phyloP scores from a whole-genome alignment of 257 asterid species.

The Paraleonurus japonicus region DNA sequence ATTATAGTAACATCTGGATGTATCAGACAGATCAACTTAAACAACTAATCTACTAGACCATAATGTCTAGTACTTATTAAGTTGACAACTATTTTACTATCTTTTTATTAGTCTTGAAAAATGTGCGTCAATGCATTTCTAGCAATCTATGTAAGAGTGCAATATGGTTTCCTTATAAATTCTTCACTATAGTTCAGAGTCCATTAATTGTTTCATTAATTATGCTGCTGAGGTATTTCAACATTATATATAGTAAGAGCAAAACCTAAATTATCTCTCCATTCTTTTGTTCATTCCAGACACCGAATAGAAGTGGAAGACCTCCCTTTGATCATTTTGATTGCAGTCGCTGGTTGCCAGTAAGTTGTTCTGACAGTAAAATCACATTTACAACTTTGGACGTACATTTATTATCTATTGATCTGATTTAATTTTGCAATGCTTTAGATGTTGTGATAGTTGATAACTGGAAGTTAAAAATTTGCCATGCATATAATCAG shows the following conservation, averaged over 20 bases:
- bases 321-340: constrained; percentile 86
- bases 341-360: constrained; percentile 91
- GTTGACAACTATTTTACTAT: background rate
- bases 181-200: background rate
- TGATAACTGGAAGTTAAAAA: background rate
- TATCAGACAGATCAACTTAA: background rate
- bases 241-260: background rate
- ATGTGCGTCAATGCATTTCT: constrained; percentile 1
- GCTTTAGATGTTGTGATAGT: constrained; percentile 11
- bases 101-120: background rate
- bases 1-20: constrained; percentile 17
- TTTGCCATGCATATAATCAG: background rate
- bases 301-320: constrained; percentile 83
- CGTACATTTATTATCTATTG: constrained; percentile 5
- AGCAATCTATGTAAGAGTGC: constrained; percentile 3
- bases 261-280: constrained; percentile 17
- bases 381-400: constrained; percentile 22
- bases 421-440: constrained; percentile 6
- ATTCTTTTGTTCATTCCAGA: constrained; percentile 42
- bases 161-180: constrained; percentile 3
- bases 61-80: constrained; percentile 7
- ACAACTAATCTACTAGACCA: background rate
- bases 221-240: background rate
- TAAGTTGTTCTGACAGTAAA: constrained; percentile 31
- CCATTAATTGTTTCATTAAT: constrained; percentile 16